Evolutionary conservation across 208 protist species (phyloP).

Genomic region (Tritrichomonas foetus): DNA sequence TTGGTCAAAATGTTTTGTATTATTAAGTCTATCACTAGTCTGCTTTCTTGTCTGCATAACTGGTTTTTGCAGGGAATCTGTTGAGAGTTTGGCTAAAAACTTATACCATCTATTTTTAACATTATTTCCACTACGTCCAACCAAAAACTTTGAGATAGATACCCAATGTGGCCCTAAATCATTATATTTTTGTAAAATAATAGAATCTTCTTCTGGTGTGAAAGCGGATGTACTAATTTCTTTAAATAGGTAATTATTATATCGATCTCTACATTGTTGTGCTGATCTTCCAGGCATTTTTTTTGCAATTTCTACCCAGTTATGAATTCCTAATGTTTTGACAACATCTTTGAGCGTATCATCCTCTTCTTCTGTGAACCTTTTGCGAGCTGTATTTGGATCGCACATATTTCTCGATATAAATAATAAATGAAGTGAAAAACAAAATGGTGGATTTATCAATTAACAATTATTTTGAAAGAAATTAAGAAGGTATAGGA

Average conservation of each 20-base stretch:
- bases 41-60: too few relatives aligned
- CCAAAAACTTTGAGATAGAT: not conserved
- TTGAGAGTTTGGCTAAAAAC: too few relatives aligned
- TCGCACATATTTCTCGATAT: too few relatives aligned
- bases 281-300: not conserved
- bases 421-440: too few relatives aligned
- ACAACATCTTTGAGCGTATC: not conserved
- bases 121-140: not conserved
- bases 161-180: not conserved
- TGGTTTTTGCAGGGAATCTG: too few relatives aligned
- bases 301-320: not conserved
- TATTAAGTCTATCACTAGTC: too few relatives aligned
- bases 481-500: too few relatives aligned
- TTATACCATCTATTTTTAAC: too few relatives aligned
- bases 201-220: not conserved
- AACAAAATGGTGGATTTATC: too few relatives aligned
- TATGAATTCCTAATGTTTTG: not conserved
- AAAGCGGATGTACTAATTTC: not conserved
- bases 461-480: too few relatives aligned
- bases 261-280: conserved; percentile 18
- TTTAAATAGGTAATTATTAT: not conserved
- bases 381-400: not conserved
- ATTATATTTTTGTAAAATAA: conserved; percentile 3
- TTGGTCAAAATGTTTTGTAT: too few relatives aligned
- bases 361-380: not conserved